Base-by-base conservation (phyloP, 805 yeast genomes). In the Kodamaea lidongshanica region DNA sequence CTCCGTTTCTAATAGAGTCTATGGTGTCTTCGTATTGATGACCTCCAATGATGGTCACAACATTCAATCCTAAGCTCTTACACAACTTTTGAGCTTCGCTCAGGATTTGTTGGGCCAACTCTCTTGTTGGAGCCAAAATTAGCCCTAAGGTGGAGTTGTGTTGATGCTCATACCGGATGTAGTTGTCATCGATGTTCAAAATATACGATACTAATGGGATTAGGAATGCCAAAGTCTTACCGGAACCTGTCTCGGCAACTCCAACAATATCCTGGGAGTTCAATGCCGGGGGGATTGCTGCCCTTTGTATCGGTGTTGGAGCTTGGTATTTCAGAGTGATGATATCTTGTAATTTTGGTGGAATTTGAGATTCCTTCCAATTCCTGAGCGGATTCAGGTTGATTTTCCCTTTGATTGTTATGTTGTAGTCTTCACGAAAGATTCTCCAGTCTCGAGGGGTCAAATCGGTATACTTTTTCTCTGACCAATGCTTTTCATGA, bases 221-320 rank as follows among this genome's bases (percentile, higher is more conserved):
- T 7, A 83, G 51, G 54, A 79, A 89, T 2, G 94, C 80, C 8
- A 88, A 61, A 0, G 98, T 89, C 50, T 92, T 89, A 45, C 98
- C 98, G 1, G 95, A 83, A 8, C 98, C 98, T 0, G 98, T 89
- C 42, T 87, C 87, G 0, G 97, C 96, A n/a, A 88, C 72, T 9
- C 95, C 97, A 12, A 88, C 66, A 2, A 84, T 63, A 51, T 89
- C 96, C 14, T 74, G 56, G 3, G 68, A 60, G 0, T 60, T 50
- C 13, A 78, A 44, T 0, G 80, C 78, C 15, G 79, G 58, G 0
- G 96, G 96, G 4, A 89, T 74, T 0, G 96, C 70, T 0, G 94
- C 92, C 39, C 96, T 60, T 52, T 89, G 98, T 35, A 92, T 81
- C 0, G 97, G 92, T 0, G 96, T 83, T 3, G 97, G 97, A 6